phyloP scores from a whole-genome alignment of 129 eudicot species.

The Solidago caesia region DNA sequence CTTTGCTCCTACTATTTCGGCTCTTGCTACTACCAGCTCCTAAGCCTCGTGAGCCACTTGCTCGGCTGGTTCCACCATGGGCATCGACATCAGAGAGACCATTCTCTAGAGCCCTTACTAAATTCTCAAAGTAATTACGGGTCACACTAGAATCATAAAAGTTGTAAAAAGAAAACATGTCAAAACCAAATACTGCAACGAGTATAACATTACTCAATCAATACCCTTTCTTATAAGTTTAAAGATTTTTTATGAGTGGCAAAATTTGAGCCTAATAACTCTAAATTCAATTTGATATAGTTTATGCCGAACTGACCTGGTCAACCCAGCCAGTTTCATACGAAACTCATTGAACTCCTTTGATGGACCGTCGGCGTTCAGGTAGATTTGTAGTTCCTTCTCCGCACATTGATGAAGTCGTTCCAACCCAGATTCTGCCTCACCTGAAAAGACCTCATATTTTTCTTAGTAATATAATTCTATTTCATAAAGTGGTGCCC shows the following conservation, averaged over 20 bases:
- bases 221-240: background rate
- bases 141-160: conserved; percentile 57
- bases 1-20: conserved; percentile 44
- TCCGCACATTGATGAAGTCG: conserved; percentile 98
- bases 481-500: background rate
- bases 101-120: conserved; percentile 87
- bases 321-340: conserved; percentile 87
- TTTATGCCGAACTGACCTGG: conserved; percentile 50
- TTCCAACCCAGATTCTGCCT: conserved; percentile 97
- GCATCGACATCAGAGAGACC: conserved; percentile 83
- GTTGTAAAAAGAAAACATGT: background rate
- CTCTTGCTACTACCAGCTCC: conserved; percentile 66
- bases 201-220: background rate
- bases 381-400: conserved; percentile 73
- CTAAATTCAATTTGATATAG: background rate
- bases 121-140: conserved; percentile 84
- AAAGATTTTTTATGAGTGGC: background rate
- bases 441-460: conserved; percentile 47
- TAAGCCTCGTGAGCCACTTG: conserved; percentile 51
- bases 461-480: background rate
- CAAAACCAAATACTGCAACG: background rate
- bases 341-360: conserved; percentile 88
- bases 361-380: conserved; percentile 67
- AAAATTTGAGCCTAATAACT: background rate
- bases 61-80: conserved; percentile 61